Conservation (phyloP, 1,284 basidiomycete species). For the Ceratobasidium sp. region DNA sequence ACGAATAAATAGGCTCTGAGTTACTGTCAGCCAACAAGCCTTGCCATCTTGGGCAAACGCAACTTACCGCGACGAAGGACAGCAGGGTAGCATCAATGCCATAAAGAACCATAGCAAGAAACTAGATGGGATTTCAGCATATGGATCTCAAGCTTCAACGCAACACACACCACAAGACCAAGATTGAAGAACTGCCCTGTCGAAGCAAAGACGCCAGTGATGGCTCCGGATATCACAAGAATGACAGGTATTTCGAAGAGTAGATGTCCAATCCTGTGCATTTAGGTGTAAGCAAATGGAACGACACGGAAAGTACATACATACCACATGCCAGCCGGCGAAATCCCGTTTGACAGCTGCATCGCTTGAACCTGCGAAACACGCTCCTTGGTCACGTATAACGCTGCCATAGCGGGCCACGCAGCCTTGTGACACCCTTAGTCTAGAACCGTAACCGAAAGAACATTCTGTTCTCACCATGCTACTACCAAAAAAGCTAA, state of each 20-base stretch:
- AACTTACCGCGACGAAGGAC: constrained; percentile 65
- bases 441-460: not conserved
- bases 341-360: constrained; percentile 80
- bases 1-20: constrained; percentile 50
- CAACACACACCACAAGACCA: constrained; percentile 60
- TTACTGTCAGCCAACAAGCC: not conserved
- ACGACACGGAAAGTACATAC: not conserved
- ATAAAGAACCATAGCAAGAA: constrained; percentile 78
- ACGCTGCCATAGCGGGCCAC: constrained; percentile 80
- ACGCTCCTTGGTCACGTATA: constrained; percentile 77
- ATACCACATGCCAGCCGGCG: constrained; percentile 63
- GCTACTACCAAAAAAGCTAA: constrained; percentile 71
- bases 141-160: not conserved
- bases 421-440: constrained; percentile 58
- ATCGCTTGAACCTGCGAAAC: constrained; percentile 77
- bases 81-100: constrained; percentile 75
- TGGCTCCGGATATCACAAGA: constrained; percentile 68
- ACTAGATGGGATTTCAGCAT: constrained; percentile 53
- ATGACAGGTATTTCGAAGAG: constrained; percentile 75
- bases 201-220: constrained; percentile 70
- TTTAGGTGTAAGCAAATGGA: not conserved
- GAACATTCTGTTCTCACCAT: constrained; percentile 56
- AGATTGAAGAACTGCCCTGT: constrained; percentile 75
- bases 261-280: constrained; percentile 77
- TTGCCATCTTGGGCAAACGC: not conserved